Conservation (phyloP, 2,329 filamentous ascomycete genomes). For the Colletotrichum coccodes region DNA sequence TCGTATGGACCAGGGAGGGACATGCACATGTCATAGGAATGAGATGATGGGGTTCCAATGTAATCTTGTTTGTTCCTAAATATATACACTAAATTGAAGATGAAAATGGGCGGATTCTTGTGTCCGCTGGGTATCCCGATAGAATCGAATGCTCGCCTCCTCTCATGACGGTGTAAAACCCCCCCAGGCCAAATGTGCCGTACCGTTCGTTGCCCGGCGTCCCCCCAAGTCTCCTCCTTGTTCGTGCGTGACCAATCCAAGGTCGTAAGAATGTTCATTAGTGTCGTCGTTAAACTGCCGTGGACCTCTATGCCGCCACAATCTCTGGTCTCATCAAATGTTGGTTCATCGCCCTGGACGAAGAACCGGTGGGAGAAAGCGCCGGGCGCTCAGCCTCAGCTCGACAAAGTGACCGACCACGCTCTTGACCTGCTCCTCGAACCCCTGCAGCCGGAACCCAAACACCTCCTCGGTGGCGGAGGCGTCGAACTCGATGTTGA, state of each 20-base stretch:
- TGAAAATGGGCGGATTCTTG: background rate
- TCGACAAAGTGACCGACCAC: slow-evolving; percentile 47
- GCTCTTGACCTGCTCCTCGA: slow-evolving; percentile 46
- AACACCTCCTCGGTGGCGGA: slow-evolving; percentile 44
- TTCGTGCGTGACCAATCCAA: background rate
- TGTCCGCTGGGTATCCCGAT: slow-evolving; percentile 26
- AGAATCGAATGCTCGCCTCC: background rate
- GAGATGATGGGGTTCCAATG: background rate
- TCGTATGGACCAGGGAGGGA: no score
- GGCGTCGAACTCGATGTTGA: slow-evolving; percentile 36
- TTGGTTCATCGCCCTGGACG: background rate
- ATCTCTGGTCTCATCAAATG: slow-evolving; percentile 14
- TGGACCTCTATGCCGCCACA: background rate
- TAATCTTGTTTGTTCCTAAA: background rate
- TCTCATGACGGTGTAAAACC: background rate
- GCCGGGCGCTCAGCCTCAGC: slow-evolving; percentile 34
- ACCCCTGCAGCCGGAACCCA: slow-evolving; percentile 43
- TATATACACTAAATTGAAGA: slow-evolving; percentile 2
- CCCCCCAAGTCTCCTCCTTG: background rate
- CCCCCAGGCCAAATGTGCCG: background rate
- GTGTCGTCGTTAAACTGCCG: background rate
- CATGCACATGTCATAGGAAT: background rate
- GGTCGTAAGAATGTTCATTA: background rate
- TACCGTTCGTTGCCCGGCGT: background rate
- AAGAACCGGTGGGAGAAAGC: background rate